Evolutionary conservation across 768 basidiomycete genomes (phyloP).

Genomic region (Cystobasidium tubakii): DNA sequence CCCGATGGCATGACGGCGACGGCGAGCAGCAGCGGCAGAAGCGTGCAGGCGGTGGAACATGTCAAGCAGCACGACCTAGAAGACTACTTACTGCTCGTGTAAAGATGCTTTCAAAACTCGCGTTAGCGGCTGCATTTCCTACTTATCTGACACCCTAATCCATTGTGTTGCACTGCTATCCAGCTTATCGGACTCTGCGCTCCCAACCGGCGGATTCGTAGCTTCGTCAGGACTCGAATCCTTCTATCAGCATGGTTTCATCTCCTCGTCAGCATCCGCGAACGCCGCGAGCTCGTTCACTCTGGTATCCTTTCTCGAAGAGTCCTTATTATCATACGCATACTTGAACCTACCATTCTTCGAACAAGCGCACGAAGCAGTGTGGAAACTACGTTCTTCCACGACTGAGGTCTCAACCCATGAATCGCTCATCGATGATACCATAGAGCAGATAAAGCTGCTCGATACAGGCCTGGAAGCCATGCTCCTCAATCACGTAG

Average conservation of each 20-base stretch:
- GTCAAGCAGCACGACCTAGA: conserved; percentile 21
- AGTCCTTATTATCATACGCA: conserved; percentile 72
- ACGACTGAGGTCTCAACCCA: neutral
- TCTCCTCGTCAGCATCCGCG: conserved; percentile 32
- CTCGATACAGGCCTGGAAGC: conserved; percentile 75
- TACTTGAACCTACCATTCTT: conserved; percentile 72
- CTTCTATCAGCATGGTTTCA: conserved; percentile 76
- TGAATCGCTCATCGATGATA: neutral
- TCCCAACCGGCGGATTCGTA: conserved; percentile 95
- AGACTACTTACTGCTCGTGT: conserved; percentile 27
- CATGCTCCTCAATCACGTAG: conserved; percentile 83
- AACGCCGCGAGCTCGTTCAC: conserved; percentile 19
- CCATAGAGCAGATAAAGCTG: conserved; percentile 53
- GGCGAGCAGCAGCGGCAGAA: neutral
- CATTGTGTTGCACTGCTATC: neutral
- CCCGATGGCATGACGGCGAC: neutral
- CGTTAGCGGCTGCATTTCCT: neutral
- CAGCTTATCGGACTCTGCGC: conserved; percentile 53
- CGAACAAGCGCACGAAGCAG: conserved; percentile 60
- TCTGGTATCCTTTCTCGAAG: conserved; percentile 59
- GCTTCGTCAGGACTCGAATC: conserved; percentile 91
- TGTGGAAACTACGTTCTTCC: conserved; percentile 42
- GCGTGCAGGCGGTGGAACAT: neutral
- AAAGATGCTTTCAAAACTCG: neutral
- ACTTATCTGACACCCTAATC: neutral